Evolutionary conservation across 164 flowering plant species (phyloP).

Genomic region (Amborella trichopoda): DNA sequence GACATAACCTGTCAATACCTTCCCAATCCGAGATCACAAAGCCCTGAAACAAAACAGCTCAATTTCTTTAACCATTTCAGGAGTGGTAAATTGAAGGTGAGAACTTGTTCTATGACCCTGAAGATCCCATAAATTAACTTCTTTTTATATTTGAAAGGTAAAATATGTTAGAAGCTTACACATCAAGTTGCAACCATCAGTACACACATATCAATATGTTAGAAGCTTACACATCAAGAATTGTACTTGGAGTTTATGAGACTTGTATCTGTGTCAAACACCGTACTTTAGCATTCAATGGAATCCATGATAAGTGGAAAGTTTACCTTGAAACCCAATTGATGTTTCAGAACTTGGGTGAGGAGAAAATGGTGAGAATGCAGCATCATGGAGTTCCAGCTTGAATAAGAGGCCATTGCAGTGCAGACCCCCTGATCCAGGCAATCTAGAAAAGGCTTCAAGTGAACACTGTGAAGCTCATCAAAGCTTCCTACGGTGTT

Average conservation of each 20-base stretch:
- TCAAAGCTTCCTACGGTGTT: conserved; percentile 41
- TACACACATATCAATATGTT: no score
- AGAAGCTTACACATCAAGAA: no score
- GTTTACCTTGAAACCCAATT: conserved; percentile 77
- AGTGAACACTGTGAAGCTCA: conserved; percentile 50
- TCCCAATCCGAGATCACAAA: conserved; percentile 79
- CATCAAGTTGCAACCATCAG: no score
- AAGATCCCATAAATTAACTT: no score
- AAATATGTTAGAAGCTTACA: no score
- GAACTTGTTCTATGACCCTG: no score
- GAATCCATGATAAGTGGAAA: no score
- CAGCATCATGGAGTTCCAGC: conserved; percentile 67
- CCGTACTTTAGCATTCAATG: no score
- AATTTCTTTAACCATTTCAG: neutral
- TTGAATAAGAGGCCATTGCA: conserved; percentile 76
- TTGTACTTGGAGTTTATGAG: no score
- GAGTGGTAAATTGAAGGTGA: no score
- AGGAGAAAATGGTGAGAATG: conserved; percentile 58
- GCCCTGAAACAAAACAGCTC: conserved; percentile 41
- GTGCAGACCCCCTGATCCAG: conserved; percentile 74
- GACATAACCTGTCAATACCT: conserved; percentile 53
- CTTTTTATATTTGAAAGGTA: no score
- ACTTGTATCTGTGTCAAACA: no score
- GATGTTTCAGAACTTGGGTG: conserved; percentile 57
- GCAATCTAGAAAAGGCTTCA: conserved; percentile 72